Conservation (phyloP, 805 yeast species). For the Ogataea paraovalis region DNA sequence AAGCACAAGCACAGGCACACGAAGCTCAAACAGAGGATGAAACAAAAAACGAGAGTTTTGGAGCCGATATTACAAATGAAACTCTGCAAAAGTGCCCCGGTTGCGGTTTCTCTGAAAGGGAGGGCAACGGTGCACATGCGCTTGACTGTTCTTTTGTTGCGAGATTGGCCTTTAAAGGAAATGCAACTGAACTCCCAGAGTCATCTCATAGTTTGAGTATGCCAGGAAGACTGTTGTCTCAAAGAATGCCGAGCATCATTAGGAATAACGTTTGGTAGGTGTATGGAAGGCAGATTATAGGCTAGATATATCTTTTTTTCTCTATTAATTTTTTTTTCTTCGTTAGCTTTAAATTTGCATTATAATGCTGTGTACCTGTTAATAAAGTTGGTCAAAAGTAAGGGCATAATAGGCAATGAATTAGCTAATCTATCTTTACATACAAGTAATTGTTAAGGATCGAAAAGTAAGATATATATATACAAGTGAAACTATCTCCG, state of each 20-base stretch:
- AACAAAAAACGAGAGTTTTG: slow-evolving; percentile 9
- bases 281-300: neutral
- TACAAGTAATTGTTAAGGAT: neutral
- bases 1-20: slow-evolving; percentile 7
- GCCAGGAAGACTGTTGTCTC: slow-evolving; percentile 21
- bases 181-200: slow-evolving; percentile 16
- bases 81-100: neutral
- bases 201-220: slow-evolving; percentile 22
- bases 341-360: neutral
- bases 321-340: neutral
- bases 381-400: neutral
- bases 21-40: slow-evolving; percentile 10
- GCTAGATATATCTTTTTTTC: neutral
- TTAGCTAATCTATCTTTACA: neutral
- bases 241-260: neutral
- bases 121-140: slow-evolving; percentile 15
- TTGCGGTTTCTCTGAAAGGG: neutral
- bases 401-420: neutral
- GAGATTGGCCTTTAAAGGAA: neutral
- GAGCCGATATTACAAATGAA: slow-evolving; percentile 5
- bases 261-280: neutral
- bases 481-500: slow-evolving; percentile 1
- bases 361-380: neutral
- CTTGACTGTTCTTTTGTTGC: slow-evolving; percentile 9
- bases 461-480: neutral